Conservation (phyloP, 306 rosid genomes). For the Fragaria ananassa region DNA sequence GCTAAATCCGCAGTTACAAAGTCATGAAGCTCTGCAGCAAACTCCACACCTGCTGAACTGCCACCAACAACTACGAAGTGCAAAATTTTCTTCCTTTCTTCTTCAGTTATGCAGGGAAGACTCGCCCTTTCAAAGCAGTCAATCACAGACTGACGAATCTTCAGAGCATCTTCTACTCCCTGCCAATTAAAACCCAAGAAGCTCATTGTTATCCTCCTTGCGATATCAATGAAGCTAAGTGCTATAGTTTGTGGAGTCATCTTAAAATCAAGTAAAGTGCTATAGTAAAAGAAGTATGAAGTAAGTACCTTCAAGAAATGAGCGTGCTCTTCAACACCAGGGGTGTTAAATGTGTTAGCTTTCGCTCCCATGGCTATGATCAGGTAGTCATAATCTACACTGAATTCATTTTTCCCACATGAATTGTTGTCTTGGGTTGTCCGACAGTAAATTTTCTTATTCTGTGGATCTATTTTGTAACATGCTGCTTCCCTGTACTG, state of each 20-base stretch:
- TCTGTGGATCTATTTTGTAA: constrained; percentile 58
- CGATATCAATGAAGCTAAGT: neutral
- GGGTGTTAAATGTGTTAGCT: constrained; percentile 78
- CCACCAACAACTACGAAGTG: constrained; percentile 88
- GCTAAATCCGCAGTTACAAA: constrained; percentile 68
- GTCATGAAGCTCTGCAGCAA: constrained; percentile 86
- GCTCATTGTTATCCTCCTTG: neutral
- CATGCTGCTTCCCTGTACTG: constrained; percentile 66
- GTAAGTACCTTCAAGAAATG: constrained; percentile 68
- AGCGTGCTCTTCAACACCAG: constrained; percentile 74
- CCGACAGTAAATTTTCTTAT: constrained; percentile 54
- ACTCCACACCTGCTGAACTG: constrained; percentile 88
- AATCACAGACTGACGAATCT: constrained; percentile 57
- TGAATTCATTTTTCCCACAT: constrained; percentile 60
- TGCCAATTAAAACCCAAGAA: constrained; percentile 27
- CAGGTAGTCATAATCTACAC: constrained; percentile 64
- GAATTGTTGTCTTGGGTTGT: constrained; percentile 42
- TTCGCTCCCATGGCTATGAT: constrained; percentile 66
- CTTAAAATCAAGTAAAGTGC: neutral
- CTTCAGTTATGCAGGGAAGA: constrained; percentile 59
- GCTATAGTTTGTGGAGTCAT: neutral
- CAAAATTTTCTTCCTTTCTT: constrained; percentile 72
- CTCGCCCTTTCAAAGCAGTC: constrained; percentile 84
- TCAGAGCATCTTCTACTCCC: constrained; percentile 90
- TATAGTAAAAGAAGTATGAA: neutral